phyloP scores from a whole-genome alignment of 805 yeast genomes.

The Ogataea populi-albae region DNA sequence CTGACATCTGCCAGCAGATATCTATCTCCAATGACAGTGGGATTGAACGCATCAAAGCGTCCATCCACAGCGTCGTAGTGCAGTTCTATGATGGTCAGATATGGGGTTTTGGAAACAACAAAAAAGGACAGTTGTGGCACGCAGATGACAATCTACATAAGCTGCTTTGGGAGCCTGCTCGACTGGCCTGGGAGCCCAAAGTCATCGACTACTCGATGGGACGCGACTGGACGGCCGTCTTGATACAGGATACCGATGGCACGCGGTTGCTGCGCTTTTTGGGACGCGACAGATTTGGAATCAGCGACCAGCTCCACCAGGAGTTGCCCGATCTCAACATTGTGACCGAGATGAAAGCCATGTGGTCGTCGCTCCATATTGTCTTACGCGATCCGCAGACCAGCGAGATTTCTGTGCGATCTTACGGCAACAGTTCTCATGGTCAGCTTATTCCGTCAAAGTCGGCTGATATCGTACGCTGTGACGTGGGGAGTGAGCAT shows the following conservation, averaged over 20 bases:
- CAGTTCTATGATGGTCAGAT: constrained; percentile 40
- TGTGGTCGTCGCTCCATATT: constrained; percentile 82
- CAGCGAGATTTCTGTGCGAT: constrained; percentile 28
- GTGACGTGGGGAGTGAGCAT: constrained; percentile 82
- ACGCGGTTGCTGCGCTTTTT: constrained; percentile 12
- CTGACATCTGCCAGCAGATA: constrained; percentile 2
- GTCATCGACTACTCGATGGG: constrained; percentile 41
- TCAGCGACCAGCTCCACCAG: constrained; percentile 6
- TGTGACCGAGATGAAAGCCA: constrained; percentile 38
- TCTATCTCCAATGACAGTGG: constrained; percentile 7
- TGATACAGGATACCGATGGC: constrained; percentile 18
- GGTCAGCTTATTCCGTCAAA: constrained; percentile 50
- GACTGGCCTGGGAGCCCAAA: constrained; percentile 3
- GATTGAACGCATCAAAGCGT: constrained; percentile 28
- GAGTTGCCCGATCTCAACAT: constrained; percentile 1
- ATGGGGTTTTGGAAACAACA: constrained; percentile 67
- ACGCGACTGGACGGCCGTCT: constrained; percentile 52
- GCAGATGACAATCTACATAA: constrained; percentile 16
- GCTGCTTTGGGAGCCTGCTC: constrained; percentile 24
- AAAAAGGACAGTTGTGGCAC: constrained; percentile 52
- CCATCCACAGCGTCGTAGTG: constrained; percentile 47
- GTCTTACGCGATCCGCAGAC: constrained; percentile 19
- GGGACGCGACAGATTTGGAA: constrained; percentile 36
- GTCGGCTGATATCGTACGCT: constrained; percentile 12
- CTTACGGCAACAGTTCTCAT: constrained; percentile 76